A percentile compares a stretch with the other conserved stretches of the same genome.
Evolutionary conservation across 23 red algal species (phyloP).

Genomic region (Gracilaria vermiculophylla): DNA sequence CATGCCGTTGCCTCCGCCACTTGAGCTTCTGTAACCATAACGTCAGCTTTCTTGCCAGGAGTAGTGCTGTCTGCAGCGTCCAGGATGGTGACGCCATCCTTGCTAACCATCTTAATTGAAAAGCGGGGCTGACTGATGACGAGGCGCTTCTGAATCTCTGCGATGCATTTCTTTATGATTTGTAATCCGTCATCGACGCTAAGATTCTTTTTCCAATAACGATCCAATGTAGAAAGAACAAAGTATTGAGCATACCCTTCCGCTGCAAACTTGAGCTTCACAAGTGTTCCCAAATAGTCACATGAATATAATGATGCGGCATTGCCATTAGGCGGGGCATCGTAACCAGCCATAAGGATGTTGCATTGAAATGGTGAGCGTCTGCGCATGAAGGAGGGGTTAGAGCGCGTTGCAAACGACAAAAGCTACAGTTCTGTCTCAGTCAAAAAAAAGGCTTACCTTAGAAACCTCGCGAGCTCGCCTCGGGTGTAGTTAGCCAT

Average conservation of each 20-base stretch:
- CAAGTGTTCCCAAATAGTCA: conserved; percentile 93
- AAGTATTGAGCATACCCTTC: conserved; percentile 92
- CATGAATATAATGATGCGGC: conserved; percentile 79
- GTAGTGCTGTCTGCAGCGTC: conserved; percentile 28
- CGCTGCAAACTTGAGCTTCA: conserved; percentile 84
- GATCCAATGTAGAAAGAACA: conserved; percentile 90
- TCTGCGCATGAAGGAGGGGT: conserved; percentile 13
- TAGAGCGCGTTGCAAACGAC: neutral
- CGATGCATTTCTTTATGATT: conserved; percentile 72
- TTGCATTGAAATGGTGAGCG: conserved; percentile 77
- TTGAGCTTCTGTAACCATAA: conserved; percentile 9
- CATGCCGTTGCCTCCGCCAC: neutral
- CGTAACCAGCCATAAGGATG: conserved; percentile 87
- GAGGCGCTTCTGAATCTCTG: conserved; percentile 77
- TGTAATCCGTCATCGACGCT: conserved; percentile 64
- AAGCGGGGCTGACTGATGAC: conserved; percentile 79
- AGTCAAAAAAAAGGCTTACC: conserved; percentile 21
- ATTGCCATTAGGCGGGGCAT: conserved; percentile 29
- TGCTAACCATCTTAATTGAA: conserved; percentile 82
- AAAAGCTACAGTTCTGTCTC: neutral
- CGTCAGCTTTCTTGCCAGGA: neutral
- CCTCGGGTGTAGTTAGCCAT: conserved; percentile 89
- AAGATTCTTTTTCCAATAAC: conserved; percentile 84
- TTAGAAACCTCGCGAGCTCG: conserved; percentile 80
- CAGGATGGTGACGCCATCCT: conserved; percentile 65